Evolutionary conservation across 306 rosid species (phyloP).

Genomic region (Quercus gilva): DNA sequence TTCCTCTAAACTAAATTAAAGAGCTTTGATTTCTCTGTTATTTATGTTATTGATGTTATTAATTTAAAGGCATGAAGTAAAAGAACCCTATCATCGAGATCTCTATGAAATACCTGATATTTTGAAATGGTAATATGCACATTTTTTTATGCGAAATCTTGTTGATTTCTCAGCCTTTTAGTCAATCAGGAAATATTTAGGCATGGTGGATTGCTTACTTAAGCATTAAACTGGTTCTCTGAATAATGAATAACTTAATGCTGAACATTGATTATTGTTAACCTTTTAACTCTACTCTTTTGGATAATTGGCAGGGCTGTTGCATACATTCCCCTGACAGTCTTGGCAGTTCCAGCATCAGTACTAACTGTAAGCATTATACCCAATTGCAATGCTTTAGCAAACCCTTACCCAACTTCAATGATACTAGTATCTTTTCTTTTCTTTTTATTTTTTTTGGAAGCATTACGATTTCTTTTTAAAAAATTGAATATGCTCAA

Average conservation of each 20-base stretch:
- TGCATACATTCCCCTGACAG: slow-evolving; percentile 84
- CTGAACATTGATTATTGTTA: not conserved
- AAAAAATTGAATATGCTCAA: not conserved
- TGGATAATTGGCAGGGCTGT: slow-evolving; percentile 52
- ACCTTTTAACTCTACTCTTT: slow-evolving; percentile 1
- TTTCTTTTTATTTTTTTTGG: not conserved
- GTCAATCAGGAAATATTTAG: not conserved
- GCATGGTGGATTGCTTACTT: not conserved
- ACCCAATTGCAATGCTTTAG: not conserved
- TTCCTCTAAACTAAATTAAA: not conserved
- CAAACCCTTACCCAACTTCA: not conserved
- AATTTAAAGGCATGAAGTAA: not conserved
- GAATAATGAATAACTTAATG: not conserved
- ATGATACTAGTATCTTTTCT: not conserved
- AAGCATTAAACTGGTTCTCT: not conserved
- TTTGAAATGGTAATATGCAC: not conserved
- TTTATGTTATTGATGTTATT: not conserved
- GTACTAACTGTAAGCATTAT: slow-evolving; percentile 63
- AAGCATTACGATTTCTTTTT: not conserved
- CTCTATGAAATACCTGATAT: not conserved
- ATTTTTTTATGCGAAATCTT: not conserved
- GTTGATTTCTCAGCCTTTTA: not conserved
- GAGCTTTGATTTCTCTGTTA: not conserved
- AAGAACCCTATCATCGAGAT: not conserved
- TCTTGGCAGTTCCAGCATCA: slow-evolving; percentile 90